Base-by-base conservation (phyloP, 805 yeast genomes). In the Monosporozyma aquatica region DNA sequence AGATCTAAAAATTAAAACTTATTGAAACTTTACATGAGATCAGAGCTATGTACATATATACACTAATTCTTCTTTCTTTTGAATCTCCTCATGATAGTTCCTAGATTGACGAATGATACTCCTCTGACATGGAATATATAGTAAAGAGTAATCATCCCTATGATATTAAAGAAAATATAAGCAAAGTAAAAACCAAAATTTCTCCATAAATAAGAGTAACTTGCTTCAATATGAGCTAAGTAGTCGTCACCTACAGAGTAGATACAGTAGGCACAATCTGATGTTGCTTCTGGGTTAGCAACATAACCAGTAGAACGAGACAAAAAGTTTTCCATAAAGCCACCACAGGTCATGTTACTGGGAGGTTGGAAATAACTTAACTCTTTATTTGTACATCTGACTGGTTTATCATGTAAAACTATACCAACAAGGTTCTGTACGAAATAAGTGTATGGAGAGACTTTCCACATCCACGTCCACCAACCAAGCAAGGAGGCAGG, bases 201-300 rank as follows among this genome's bases (percentile, higher is more conserved):
- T 61, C 82, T 69, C 80, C 83, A 76, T 50, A 67, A 62, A 41
- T 66, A 50, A 41, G 47, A 28, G 40, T 58, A 62, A n/a, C 48
- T 37, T n/a, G 66, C 52, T 11, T 50, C 51, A 17, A 68, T 49
- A 26, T 39, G 38, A 1, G 37, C 56, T 62, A 83, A 69, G 56
- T 65, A 83, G 0, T 60, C 67, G 56, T 82, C 73, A 6, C 89
- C 80, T 9, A 59, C 55, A 4, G 61, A 48, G 47, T 73, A 63
- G n/a, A 70, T 50, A 62, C 92, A 83, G 64, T 62, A 78, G 2
- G 62, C 50, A 59, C 90, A 83, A n/a, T 48, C 40, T 1, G 61
- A 51, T 10, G 81, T 72, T 5, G 76, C 65, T n/a, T 47, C 42
- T 13, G 50, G 49, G 37, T 56, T 46, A 6, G 38, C 18, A 14